These are phyloP conservation scores for Suzukiozyma palmioleophila DNA, from an alignment of 1,139 yeast species.

Conservation along the genomic window DNA sequence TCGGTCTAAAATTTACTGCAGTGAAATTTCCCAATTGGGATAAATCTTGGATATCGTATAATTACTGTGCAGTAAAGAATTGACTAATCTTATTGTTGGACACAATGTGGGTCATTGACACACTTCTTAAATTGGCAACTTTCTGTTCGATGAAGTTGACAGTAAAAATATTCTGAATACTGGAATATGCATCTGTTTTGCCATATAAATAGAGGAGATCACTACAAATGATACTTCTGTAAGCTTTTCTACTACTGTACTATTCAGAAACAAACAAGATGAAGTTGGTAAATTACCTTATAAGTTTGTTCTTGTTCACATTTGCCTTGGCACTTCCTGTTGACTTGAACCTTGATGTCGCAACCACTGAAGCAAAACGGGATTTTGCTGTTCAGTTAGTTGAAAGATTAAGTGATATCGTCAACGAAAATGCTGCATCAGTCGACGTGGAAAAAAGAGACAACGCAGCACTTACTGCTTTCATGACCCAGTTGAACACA, in stretches of 20 bases:
- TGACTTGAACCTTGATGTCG: slow-evolving; percentile 2
- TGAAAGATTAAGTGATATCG: slow-evolving; percentile 2
- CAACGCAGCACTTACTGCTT: slow-evolving; percentile 20
- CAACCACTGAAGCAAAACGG: background rate
- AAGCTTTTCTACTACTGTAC: background rate
- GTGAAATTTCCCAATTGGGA: no score
- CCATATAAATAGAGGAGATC: background rate
- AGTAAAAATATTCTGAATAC: background rate
- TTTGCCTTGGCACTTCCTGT: slow-evolving; percentile 8
- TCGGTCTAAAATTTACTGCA: no score
- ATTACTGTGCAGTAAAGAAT: no score
- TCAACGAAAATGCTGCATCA: slow-evolving; percentile 6
- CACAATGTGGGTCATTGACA: no score
- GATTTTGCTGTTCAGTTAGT: background rate
- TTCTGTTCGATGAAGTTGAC: background rate
- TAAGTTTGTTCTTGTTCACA: slow-evolving; percentile 10
- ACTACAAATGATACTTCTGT: background rate
- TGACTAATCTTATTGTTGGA: no score
- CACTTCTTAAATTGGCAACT: background rate
- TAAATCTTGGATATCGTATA: no score
- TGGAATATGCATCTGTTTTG: no score
- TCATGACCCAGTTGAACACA: slow-evolving; percentile 23
- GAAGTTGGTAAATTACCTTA: slow-evolving; percentile 9
- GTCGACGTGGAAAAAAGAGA: slow-evolving; percentile 17
- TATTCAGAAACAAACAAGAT: slow-evolving; percentile 5